Percentiles rank a stretch among this genome's conserved stretches.
Conservation (phyloP, 352 stramenopile genomes). For the Pythium monospermum region DNA sequence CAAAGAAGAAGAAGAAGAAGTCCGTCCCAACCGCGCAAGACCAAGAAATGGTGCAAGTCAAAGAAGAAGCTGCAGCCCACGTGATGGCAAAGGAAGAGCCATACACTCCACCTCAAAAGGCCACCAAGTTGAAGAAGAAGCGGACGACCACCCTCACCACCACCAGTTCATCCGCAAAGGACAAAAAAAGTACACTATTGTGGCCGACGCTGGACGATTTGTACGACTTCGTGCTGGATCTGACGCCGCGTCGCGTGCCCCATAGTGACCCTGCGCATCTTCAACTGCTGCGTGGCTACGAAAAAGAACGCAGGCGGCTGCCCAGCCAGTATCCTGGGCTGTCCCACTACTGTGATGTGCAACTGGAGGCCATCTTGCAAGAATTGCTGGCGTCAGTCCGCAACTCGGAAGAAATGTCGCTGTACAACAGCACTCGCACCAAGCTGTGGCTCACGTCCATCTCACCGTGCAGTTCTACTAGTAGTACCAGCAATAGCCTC, state of each 20-base stretch:
- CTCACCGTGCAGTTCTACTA: no score
- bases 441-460: constrained; percentile 45
- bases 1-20: no score
- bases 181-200: constrained; percentile 53
- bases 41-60: no score
- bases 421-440: constrained; percentile 23
- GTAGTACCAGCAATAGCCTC: constrained; percentile 11
- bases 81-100: no score
- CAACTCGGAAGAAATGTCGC: constrained; percentile 36
- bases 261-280: constrained; percentile 25
- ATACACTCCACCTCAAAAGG: no score
- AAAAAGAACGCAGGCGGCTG: constrained; percentile 21
- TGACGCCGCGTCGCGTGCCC: constrained; percentile 43
- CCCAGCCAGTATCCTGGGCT: constrained; percentile 42
- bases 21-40: no score
- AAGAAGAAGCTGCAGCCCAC: no score
- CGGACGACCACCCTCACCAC: background rate
- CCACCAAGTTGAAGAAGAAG: constrained; percentile 13
- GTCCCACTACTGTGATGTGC: constrained; percentile 47
- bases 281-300: constrained; percentile 22
- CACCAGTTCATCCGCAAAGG: constrained; percentile 6
- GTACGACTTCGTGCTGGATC: constrained; percentile 65
- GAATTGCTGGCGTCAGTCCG: constrained; percentile 57
- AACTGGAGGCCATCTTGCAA: constrained; percentile 65
- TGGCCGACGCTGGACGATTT: constrained; percentile 76